These are phyloP conservation scores for Curvularia hawaiiensis DNA, from an alignment of 2,329 filamentous ascomycete genomes.

Conservation along the genomic window DNA sequence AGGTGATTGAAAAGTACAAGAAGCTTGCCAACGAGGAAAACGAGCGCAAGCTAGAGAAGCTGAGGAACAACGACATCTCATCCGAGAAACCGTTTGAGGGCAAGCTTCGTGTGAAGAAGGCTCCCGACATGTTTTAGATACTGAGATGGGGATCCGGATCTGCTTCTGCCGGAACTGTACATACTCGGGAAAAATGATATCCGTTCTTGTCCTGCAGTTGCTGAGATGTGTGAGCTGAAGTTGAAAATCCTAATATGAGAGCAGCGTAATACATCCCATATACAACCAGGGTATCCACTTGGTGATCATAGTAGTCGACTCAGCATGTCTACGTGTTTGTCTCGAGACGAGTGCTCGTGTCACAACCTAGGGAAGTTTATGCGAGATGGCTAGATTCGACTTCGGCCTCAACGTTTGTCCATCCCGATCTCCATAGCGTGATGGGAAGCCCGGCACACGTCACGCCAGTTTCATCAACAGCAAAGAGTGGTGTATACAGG, in stretches of 20 bases:
- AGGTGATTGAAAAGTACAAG: constrained; percentile 67
- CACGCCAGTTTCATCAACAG: background rate
- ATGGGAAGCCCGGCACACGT: background rate
- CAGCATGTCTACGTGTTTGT: background rate
- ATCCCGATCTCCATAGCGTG: background rate
- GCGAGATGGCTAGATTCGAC: background rate
- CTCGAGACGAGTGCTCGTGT: background rate
- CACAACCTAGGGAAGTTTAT: background rate
- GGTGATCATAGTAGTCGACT: too few species aligned
- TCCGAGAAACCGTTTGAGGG: constrained; percentile 39
- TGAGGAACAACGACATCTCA: constrained; percentile 40
- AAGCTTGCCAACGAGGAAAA: constrained; percentile 62
- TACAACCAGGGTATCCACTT: background rate
- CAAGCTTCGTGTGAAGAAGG: constrained; percentile 30
- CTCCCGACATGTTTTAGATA: constrained; percentile 23
- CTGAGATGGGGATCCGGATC: background rate
- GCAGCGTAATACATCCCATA: background rate
- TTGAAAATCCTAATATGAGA: background rate
- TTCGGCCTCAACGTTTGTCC: background rate
- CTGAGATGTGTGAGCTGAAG: background rate
- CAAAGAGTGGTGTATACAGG: background rate
- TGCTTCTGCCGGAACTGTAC: constrained; percentile 16
- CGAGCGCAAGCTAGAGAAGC: constrained; percentile 57
- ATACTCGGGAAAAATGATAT: constrained; percentile 32
- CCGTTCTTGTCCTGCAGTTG: background rate